These are phyloP conservation scores for Mortierella sp. DNA, from an alignment of 371 early-diverging fungal genomes.

Conservation along the genomic window DNA sequence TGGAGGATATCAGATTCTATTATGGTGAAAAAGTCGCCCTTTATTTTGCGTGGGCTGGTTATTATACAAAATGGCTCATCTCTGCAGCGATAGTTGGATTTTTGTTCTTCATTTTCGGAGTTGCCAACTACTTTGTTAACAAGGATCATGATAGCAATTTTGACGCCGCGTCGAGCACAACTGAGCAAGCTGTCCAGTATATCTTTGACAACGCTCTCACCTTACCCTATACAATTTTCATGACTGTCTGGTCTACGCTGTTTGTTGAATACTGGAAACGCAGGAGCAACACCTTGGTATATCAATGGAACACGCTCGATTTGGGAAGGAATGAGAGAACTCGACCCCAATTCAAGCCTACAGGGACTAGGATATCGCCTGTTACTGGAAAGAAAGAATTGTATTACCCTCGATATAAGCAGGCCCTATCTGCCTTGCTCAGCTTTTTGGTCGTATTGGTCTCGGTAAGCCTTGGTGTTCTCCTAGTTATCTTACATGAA, in stretches of 20 bases:
- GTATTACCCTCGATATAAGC: slow-evolving; percentile 55
- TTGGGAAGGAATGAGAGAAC: slow-evolving; percentile 59
- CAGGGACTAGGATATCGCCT: slow-evolving; percentile 49
- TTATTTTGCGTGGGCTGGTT: slow-evolving; percentile 72
- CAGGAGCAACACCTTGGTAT: slow-evolving; percentile 57
- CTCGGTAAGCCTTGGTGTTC: slow-evolving; percentile 23
- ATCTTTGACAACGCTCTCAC: slow-evolving; percentile 70
- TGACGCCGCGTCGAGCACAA: too few relatives aligned
- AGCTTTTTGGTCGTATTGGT: slow-evolving; percentile 36
- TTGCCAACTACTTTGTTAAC: slow-evolving; percentile 22
- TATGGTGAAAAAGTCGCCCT: slow-evolving; percentile 73
- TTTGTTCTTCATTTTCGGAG: slow-evolving; percentile 62
- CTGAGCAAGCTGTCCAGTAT: neutral
- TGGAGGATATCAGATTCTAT: slow-evolving; percentile 63
- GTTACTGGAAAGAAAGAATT: slow-evolving; percentile 64
- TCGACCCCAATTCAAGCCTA: slow-evolving; percentile 66
- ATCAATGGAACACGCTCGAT: slow-evolving; percentile 67
- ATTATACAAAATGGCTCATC: slow-evolving; percentile 62
- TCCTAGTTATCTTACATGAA: too few relatives aligned
- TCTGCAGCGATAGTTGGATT: slow-evolving; percentile 61
- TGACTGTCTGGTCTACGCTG: slow-evolving; percentile 68
- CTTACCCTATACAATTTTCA: slow-evolving; percentile 66
- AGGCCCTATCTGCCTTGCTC: slow-evolving; percentile 18
- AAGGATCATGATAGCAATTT: too few relatives aligned
- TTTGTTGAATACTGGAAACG: slow-evolving; percentile 78